Evolutionary conservation across 129 eudicot genomes (phyloP), one percentile per base, ranked within the genome.

Genomic region (Flaveria robusta): DNA sequence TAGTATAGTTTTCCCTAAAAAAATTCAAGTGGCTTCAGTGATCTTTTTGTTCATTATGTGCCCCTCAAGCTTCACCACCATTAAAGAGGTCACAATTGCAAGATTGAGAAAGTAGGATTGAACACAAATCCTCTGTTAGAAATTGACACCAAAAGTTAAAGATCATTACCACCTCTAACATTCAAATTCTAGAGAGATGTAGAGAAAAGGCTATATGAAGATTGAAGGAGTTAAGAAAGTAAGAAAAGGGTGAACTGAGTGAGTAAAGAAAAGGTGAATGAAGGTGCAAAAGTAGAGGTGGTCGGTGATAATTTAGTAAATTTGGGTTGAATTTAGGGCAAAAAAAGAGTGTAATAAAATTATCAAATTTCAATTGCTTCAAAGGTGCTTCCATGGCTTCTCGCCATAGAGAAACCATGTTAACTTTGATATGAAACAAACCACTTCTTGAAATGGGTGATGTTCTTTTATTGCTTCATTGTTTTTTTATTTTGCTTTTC

Each of bases 151-250:
- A 74, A 46, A 34, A 79, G 71, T 45, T 16, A 86, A 79, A 83
- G 85, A 82, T 90, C 98, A 63, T 92, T 96, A 15, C 96, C 98
- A 5, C 98, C 98, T 16, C 94, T 96, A 7, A 88, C 85, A 62
- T 86, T 92, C 70, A 90, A 90, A 86, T 92, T 92, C 75, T 78
- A 88, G 71, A 88, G 88, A 66, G 98, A 88, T 75, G 96, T 96
- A 4, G 98, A 92, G 83, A 94, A 92, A 77, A 92, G 88, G 71
- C 75, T 90, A 24, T 62, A 59, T 81, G 56, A 86, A 85, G 80
- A 78, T 45, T 92, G 67, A 66, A 59, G 79, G 73, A 81, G 65
- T 84, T 85, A 24, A 63, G 92, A 81, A 42, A 77, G 78, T 37
- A 87, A 80, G 77, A 90, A 74, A 74, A 78, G 66, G 74, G 81